Base-by-base conservation (phyloP, 2,329 filamentous ascomycete species). In the Hysterium pulicare region DNA sequence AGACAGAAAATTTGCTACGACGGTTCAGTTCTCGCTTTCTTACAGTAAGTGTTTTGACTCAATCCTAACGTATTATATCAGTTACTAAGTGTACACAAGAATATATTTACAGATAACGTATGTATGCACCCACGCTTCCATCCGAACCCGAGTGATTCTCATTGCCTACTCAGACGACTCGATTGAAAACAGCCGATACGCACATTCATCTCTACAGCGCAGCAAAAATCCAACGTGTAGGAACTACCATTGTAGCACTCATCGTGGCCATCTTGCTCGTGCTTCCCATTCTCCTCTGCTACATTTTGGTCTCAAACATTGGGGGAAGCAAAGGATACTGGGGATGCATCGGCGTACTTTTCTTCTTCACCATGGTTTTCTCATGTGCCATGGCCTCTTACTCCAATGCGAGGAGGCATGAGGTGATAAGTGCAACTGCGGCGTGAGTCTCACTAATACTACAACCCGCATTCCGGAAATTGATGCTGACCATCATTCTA, bases 1-100 rank as follows among this genome's bases (percentile, higher is more conserved):
- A 42, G 0, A 54, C 70, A 4, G 68, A 71, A 38, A 54, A 35
- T 0, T 13, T 51, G 2, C 34, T 57, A n/a, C n/a, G n/a, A n/a
- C n/a, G n/a, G n/a, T n/a, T n/a, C n/a, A n/a, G n/a, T n/a, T n/a
- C n/a, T n/a, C n/a, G n/a, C n/a, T n/a, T n/a, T n/a, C n/a, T n/a
- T n/a, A n/a, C n/a, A n/a, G n/a, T n/a, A n/a, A n/a, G n/a, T n/a
- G n/a, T n/a, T n/a, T n/a, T n/a, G n/a, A n/a, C n/a, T n/a, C n/a
- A n/a, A n/a, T n/a, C n/a, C n/a, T n/a, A n/a, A n/a, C n/a, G n/a
- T n/a, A n/a, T n/a, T n/a, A n/a, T n/a, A n/a, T n/a, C n/a, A n/a
- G n/a, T n/a, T n/a, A n/a, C n/a, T n/a, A n/a, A n/a, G n/a, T n/a
- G n/a, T n/a, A n/a, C n/a, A n/a, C n/a, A n/a, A n/a, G n/a, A n/a